A percentile compares a stretch with the other conserved stretches of the same genome.
Conservation (phyloP, 1,284 basidiomycete species). For the Mycosarcoma mackinlayi region DNA sequence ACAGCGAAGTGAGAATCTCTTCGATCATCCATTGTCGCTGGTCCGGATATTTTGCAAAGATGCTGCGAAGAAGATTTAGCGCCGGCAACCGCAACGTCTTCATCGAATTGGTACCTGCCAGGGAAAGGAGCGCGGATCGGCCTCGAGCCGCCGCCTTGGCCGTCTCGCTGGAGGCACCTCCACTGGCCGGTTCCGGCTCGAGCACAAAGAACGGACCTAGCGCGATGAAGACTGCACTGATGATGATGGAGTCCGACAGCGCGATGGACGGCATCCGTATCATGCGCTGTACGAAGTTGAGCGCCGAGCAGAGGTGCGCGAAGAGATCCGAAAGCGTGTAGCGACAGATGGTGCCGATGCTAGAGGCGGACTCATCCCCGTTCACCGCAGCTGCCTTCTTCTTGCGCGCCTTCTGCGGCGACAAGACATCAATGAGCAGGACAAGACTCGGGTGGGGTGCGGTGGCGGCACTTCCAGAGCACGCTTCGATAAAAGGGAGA, state of each 20-base stretch:
- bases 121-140: constrained; percentile 38
- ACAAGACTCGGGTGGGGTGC: constrained; percentile 41
- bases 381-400: constrained; percentile 26
- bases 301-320: constrained; percentile 49
- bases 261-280: constrained; percentile 70
- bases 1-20: constrained; percentile 88
- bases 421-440: constrained; percentile 66
- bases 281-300: constrained; percentile 69
- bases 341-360: constrained; percentile 45
- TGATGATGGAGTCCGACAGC: constrained; percentile 72
- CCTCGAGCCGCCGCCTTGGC: constrained; percentile 37
- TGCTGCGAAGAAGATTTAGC: constrained; percentile 79
- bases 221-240: constrained; percentile 88
- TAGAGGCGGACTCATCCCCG: constrained; percentile 19
- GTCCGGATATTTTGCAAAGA: constrained; percentile 87
- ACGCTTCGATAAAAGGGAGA: constrained; percentile 86
- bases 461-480: constrained; percentile 48
- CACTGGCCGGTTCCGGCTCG: constrained; percentile 71
- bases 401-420: constrained; percentile 44
- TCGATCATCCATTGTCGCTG: constrained; percentile 96
- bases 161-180: constrained; percentile 29
- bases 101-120: constrained; percentile 72
- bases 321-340: constrained; percentile 49
- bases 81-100: constrained; percentile 83
- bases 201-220: constrained; percentile 89